These are phyloP conservation scores for Nakazawaea anatomiae DNA, from an alignment of 805 yeast species.

Conservation along the genomic window DNA sequence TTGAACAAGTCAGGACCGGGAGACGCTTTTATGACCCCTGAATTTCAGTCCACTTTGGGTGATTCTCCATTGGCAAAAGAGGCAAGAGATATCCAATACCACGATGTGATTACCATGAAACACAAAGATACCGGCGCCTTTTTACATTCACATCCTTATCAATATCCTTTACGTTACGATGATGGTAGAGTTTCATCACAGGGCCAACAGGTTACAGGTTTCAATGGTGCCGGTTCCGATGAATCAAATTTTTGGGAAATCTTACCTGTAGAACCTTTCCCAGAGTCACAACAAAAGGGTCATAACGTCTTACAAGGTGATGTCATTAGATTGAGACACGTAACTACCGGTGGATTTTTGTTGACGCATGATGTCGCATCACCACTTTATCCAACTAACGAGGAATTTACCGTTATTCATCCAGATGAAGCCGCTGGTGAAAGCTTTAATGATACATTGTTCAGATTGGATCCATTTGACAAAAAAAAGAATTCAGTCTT, in stretches of 20 bases:
- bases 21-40: slow-evolving; percentile 89
- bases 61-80: slow-evolving; percentile 74
- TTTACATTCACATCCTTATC: slow-evolving; percentile 74
- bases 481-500: slow-evolving; percentile 45
- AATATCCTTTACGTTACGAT: slow-evolving; percentile 88
- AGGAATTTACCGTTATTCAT: slow-evolving; percentile 77
- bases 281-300: slow-evolving; percentile 29
- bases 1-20: slow-evolving; percentile 91
- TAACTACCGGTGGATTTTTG: slow-evolving; percentile 70
- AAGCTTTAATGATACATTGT: slow-evolving; percentile 68
- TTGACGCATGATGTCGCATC: slow-evolving; percentile 96
- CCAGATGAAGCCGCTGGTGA: slow-evolving; percentile 51
- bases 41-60: slow-evolving; percentile 86
- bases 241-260: slow-evolving; percentile 84
- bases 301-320: slow-evolving; percentile 66
- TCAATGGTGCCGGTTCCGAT: slow-evolving; percentile 38
- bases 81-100: slow-evolving; percentile 66
- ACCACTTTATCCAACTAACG: slow-evolving; percentile 86
- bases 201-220: slow-evolving; percentile 89
- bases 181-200: slow-evolving; percentile 94
- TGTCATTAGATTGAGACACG: slow-evolving; percentile 72
- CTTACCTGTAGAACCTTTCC: slow-evolving; percentile 50
- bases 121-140: slow-evolving; percentile 76
- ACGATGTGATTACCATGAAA: slow-evolving; percentile 69
- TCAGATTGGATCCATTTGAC: slow-evolving; percentile 60